These are phyloP conservation scores for Pezicula radicicola DNA, from an alignment of 2,329 filamentous ascomycete genomes.

Conservation along the genomic window DNA sequence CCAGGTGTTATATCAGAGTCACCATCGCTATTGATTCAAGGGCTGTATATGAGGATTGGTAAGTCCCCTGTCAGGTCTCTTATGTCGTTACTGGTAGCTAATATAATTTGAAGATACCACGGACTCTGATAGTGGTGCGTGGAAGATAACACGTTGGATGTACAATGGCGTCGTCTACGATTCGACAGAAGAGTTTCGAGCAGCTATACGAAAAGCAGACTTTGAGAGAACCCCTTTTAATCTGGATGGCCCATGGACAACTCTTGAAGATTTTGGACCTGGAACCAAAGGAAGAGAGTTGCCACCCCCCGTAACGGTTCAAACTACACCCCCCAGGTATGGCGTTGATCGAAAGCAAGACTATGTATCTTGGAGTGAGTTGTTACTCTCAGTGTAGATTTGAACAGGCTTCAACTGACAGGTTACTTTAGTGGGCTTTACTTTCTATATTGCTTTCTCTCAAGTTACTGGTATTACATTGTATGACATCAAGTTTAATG, in stretches of 20 bases:
- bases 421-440: slow-evolving; percentile 36
- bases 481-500: slow-evolving; percentile 50
- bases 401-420: background rate
- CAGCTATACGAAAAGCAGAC: background rate
- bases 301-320: background rate
- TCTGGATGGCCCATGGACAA: slow-evolving; percentile 1
- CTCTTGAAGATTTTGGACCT: background rate
- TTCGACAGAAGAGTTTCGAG: background rate
- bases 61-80: background rate
- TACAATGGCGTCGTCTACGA: slow-evolving; percentile 2
- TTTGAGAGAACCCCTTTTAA: slow-evolving; percentile 2
- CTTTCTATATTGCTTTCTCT: slow-evolving; percentile 46
- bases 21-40: background rate
- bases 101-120: background rate
- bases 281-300: background rate
- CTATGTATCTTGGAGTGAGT: background rate
- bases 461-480: slow-evolving; percentile 45
- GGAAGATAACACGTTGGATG: slow-evolving; percentile 1
- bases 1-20: background rate
- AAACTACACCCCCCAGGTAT: background rate
- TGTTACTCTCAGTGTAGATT: background rate
- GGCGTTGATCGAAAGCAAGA: background rate
- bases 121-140: background rate
- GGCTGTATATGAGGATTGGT: slow-evolving; percentile 2
- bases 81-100: background rate